Evolutionary conservation across 1,139 yeast species (phyloP).

Genomic region (Ogataea hybrid): DNA sequence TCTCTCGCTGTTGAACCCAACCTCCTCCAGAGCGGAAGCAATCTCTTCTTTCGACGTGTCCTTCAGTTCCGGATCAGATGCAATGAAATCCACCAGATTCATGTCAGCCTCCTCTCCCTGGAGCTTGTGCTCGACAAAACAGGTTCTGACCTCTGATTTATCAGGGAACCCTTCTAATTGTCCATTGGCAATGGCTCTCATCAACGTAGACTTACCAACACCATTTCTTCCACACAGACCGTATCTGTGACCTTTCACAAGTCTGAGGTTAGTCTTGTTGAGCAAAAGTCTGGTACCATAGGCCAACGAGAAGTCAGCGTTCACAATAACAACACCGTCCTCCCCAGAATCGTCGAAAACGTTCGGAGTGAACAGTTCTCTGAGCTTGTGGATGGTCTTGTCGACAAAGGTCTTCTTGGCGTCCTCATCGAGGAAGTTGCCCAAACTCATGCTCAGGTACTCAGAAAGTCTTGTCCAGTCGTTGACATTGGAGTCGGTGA

Average conservation of each 20-base stretch:
- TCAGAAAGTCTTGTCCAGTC: slow-evolving; percentile 79
- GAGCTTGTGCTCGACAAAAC: slow-evolving; percentile 95
- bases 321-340: slow-evolving; percentile 86
- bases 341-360: slow-evolving; percentile 53
- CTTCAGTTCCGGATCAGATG: slow-evolving; percentile 80
- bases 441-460: slow-evolving; percentile 49
- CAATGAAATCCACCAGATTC: slow-evolving; percentile 86
- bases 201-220: slow-evolving; percentile 96
- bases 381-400: slow-evolving; percentile 51
- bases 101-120: slow-evolving; percentile 95
- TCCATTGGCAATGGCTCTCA: slow-evolving; percentile 97
- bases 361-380: slow-evolving; percentile 65
- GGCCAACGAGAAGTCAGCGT: slow-evolving; percentile 92
- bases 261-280: slow-evolving; percentile 84
- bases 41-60: slow-evolving; percentile 66
- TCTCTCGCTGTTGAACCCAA: slow-evolving; percentile 91
- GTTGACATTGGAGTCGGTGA: slow-evolving; percentile 80
- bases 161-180: slow-evolving; percentile 98
- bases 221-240: slow-evolving; percentile 99
- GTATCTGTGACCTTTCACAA: slow-evolving; percentile 92
- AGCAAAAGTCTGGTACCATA: slow-evolving; percentile 97
- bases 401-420: slow-evolving; percentile 43
- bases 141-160: slow-evolving; percentile 80
- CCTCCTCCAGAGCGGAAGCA: slow-evolving; percentile 69
- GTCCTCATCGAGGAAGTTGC: slow-evolving; percentile 34